These are phyloP conservation scores for Myxozyma melibiosi DNA, from an alignment of 805 yeast genomes.

Conservation along the genomic window DNA sequence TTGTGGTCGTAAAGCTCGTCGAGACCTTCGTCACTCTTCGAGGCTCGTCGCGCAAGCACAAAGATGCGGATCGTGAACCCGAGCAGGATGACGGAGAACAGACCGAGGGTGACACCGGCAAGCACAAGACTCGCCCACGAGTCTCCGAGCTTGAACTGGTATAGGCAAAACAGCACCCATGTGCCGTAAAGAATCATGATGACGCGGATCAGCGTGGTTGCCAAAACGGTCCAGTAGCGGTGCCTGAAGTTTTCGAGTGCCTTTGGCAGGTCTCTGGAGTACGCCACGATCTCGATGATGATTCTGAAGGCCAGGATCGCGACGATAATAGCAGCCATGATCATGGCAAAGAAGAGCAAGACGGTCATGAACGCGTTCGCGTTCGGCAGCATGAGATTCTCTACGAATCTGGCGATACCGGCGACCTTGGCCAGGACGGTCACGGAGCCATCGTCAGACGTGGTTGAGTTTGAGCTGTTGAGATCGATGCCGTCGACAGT, in stretches of 20 bases:
- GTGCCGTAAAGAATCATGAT: constrained; percentile 42
- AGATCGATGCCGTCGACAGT: constrained; percentile 22
- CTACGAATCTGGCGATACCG: constrained; percentile 40
- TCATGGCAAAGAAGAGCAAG: constrained; percentile 41
- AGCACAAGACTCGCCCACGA: constrained; percentile 41
- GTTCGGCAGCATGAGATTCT: constrained; percentile 39
- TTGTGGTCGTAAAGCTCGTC: constrained; percentile 38
- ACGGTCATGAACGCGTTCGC: constrained; percentile 42
- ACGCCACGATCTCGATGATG: constrained; percentile 34
- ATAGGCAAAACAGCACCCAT: constrained; percentile 40
- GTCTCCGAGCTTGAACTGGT: constrained; percentile 41
- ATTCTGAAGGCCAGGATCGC: constrained; percentile 37
- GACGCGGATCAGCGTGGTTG: constrained; percentile 38
- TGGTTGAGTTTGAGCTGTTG: neutral
- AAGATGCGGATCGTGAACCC: constrained; percentile 37
- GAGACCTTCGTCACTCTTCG: constrained; percentile 32
- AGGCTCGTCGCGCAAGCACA: constrained; percentile 37
- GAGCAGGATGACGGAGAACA: constrained; percentile 36
- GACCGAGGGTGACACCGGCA: constrained; percentile 39
- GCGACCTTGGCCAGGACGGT: constrained; percentile 34
- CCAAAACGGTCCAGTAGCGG: constrained; percentile 35
- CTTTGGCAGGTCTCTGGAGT: constrained; percentile 17
- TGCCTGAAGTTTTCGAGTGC: constrained; percentile 35
- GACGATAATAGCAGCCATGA: constrained; percentile 35
- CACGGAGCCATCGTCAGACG: constrained; percentile 6